Conservation (phyloP, 2,329 filamentous ascomycete genomes). For the Didymella exigua region DNA sequence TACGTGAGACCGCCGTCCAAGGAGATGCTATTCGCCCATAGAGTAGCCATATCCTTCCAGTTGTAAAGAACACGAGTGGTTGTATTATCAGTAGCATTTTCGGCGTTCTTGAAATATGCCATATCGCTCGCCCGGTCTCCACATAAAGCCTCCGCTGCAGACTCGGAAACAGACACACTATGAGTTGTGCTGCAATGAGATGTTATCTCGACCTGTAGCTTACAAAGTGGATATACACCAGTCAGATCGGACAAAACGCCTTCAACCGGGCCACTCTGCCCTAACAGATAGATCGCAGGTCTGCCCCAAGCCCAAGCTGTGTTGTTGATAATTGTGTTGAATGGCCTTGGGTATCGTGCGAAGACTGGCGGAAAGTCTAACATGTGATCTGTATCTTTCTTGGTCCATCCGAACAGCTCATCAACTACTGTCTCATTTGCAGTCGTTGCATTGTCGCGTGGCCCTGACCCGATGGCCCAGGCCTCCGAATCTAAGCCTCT, state of each 20-base stretch:
- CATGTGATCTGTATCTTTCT: no score
- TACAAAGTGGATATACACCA: constrained; percentile 67
- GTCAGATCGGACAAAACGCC: constrained; percentile 26
- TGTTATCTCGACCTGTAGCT: constrained; percentile 68
- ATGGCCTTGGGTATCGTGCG: constrained; percentile 60
- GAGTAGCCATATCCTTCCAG: constrained; percentile 51
- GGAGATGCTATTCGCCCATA: constrained; percentile 52
- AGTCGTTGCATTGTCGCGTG: constrained; percentile 29
- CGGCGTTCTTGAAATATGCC: constrained; percentile 60
- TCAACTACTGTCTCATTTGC: constrained; percentile 62
- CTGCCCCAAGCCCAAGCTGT: constrained; percentile 44
- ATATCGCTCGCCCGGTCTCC: constrained; percentile 56
- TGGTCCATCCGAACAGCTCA: no score
- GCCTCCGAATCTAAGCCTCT: constrained; percentile 29
- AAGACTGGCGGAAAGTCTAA: constrained; percentile 50
- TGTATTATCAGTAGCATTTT: constrained; percentile 63
- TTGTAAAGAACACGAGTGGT: constrained; percentile 54
- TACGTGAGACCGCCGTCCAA: constrained; percentile 52
- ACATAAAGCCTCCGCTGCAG: constrained; percentile 65
- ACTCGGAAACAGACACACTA: constrained; percentile 57
- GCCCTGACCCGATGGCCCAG: constrained; percentile 16
- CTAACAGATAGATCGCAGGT: constrained; percentile 70
- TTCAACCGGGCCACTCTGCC: constrained; percentile 26
- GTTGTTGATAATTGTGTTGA: constrained; percentile 63
- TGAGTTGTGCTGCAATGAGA: constrained; percentile 68